Evolutionary conservation across 768 basidiomycete genomes (phyloP), one percentile per base, ranked within the genome.

Genomic region (Cystobasidiopsis lactophilus): DNA sequence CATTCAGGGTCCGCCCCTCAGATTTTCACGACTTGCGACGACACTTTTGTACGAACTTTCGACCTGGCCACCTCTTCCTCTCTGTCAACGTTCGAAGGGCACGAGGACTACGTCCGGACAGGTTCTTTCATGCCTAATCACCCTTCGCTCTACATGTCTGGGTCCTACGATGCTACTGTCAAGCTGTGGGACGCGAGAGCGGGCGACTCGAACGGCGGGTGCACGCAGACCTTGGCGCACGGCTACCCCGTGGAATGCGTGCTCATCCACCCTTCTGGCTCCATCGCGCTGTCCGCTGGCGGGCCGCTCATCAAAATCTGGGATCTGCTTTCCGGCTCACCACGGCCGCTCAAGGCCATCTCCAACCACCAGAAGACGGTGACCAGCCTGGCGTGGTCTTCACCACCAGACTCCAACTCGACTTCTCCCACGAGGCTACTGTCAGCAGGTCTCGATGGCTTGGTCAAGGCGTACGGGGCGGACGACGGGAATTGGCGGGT

Each of bases 291-390:
- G 24, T 85, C 86, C 5, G 75, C 85, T 3, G 79, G 88, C 10
- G 93, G 91, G 0, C 84, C 91, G 1, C 89, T 96, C 54, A 69
- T 96, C 49, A 77, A 86, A 21, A 78, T 85, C 3, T 98, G 93
- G 89, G 93, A 98, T 67, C 69, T 98, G 48, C 79, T 89, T 52
- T 59, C 54, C 54, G 55, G 26, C 49, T 58, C 33, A 47, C 56
- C 84, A 14, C 77, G 80, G 40, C 95, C 91, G 67, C 73, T 82
- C 2, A 76, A 82, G 44, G 91, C 93, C 10, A 64, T 96, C 57
- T 91, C 86, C 33, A 96, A 96, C 69, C 93, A 98, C 65, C 91
- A 96, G 68, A 98, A 98, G 70, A 88, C 93, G 2, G 76, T 98
- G 52, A 96, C 91, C 0, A 75, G 85, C 16, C 72, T 93, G 40